Evolutionary conservation across 2,329 filamentous ascomycete genomes (phyloP).

Genomic region (Phaeosphaeriaceae sp.): DNA sequence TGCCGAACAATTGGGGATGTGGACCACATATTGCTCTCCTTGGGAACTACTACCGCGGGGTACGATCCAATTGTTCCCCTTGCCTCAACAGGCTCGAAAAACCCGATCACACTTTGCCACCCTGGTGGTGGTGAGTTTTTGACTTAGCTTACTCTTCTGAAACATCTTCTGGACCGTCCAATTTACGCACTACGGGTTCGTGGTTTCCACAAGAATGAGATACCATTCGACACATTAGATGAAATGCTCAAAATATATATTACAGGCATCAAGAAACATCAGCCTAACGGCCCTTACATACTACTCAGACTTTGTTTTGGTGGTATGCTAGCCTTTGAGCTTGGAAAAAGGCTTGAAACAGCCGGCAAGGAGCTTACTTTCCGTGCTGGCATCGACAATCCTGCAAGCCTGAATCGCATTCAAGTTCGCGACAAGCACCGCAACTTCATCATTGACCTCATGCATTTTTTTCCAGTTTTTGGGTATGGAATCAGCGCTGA

Average conservation of each 20-base stretch:
- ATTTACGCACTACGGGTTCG: conserved; percentile 56
- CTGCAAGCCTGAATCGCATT: conserved; percentile 7
- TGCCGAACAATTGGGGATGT: conserved; percentile 4
- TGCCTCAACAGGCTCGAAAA: conserved; percentile 7
- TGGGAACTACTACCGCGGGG: conserved; percentile 7
- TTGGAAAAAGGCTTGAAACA: conserved; percentile 4
- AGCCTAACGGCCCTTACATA: conserved; percentile 60
- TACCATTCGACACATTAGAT: conserved; percentile 45
- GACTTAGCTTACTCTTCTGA: conserved; percentile 46
- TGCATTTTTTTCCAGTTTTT: conserved; percentile 12
- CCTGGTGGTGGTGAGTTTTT: conserved; percentile 50
- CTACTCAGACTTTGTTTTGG: conserved; percentile 61
- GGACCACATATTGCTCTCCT: conserved; percentile 4
- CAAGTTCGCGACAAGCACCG: conserved; percentile 5
- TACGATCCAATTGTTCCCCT: conserved; percentile 14
- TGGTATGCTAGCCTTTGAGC: conserved; percentile 58
- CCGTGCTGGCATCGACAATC: conserved; percentile 13
- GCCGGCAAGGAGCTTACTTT: conserved; percentile 6
- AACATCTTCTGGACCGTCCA: conserved; percentile 51
- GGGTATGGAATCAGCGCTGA: conserved; percentile 3
- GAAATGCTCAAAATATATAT: conserved; percentile 54
- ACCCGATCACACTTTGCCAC: conserved; percentile 22
- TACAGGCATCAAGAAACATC: conserved; percentile 47
- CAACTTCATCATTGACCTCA: conserved; percentile 13
- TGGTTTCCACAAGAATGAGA: conserved; percentile 49